Percentiles rank a stretch among this genome's conserved stretches.
phyloP scores from a whole-genome alignment of 441 rosid genomes.

The Populus hybrid region DNA sequence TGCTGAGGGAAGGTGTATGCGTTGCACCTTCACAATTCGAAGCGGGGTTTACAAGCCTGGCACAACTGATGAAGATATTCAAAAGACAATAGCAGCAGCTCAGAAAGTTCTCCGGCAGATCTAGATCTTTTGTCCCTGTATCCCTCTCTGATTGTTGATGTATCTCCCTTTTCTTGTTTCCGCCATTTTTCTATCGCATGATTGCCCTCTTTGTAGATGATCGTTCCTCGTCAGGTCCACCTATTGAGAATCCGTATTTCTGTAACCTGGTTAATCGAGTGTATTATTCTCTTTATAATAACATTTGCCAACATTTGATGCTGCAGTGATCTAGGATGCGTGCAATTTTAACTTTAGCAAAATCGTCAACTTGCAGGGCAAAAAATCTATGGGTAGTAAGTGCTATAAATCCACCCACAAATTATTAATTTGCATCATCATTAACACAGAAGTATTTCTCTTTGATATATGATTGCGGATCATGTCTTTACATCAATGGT shows the following conservation, averaged over 20 bases:
- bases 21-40: conserved; percentile 91
- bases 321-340: not conserved
- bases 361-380: not conserved
- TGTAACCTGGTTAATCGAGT: conserved; percentile 12
- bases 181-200: not conserved
- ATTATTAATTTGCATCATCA: not conserved
- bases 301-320: not conserved
- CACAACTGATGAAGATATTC: conserved; percentile 71
- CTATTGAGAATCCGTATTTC: conserved; percentile 2
- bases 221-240: not conserved
- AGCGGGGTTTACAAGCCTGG: conserved; percentile 91
- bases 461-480: conserved; percentile 22
- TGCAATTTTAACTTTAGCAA: not conserved
- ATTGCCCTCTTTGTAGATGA: conserved; percentile 6
- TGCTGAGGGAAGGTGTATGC: conserved; percentile 91
- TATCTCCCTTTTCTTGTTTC: not conserved
- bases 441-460: conserved; percentile 12
- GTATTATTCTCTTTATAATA: conserved; percentile 8
- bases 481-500: conserved; percentile 26
- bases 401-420: not conserved
- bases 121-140: conserved; percentile 24
- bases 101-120: conserved; percentile 67
- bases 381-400: too few relatives aligned
- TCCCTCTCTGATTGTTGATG: not conserved
- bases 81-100: conserved; percentile 69